phyloP scores from a whole-genome alignment of 331 rosid genomes.

The Dryas integrifolia region DNA sequence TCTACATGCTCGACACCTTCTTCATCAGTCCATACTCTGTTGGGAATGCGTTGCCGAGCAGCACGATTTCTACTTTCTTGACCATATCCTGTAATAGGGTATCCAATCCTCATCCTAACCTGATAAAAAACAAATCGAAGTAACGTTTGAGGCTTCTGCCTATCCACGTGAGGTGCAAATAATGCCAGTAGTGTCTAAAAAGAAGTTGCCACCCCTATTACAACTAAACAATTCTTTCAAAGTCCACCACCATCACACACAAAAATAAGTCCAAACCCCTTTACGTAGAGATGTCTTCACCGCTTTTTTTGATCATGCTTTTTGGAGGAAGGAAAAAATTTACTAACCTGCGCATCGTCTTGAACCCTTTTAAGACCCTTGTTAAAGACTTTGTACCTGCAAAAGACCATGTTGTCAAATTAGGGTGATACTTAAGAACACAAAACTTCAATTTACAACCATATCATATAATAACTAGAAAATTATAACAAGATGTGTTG shows the following conservation, averaged over 20 bases:
- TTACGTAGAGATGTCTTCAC: neutral
- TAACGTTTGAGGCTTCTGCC: neutral
- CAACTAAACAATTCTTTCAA: neutral
- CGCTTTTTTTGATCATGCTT: neutral
- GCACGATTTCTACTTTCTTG: constrained; percentile 98
- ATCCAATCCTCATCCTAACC: constrained; percentile 89
- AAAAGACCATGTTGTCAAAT: constrained; percentile 19
- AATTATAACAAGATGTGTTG: neutral
- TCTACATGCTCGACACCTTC: constrained; percentile 84
- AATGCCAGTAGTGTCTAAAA: constrained; percentile 4
- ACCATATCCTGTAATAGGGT: constrained; percentile 95
- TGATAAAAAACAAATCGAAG: constrained; percentile 32
- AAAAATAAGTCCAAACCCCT: constrained; percentile 3
- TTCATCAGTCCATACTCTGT: constrained; percentile 85
- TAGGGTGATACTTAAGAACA: constrained; percentile 17
- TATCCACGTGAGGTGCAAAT: neutral
- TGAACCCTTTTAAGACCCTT: constrained; percentile 88
- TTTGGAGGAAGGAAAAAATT: neutral
- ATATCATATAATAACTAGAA: constrained; percentile 6
- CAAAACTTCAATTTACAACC: neutral
- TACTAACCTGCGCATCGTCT: constrained; percentile 82
- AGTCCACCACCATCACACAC: neutral
- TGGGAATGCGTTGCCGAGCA: constrained; percentile 93
- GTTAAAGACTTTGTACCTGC: constrained; percentile 80
- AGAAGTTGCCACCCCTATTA: neutral